Evolutionary conservation across 2,329 filamentous ascomycete species (phyloP), one percentile per base, ranked within the genome.

Genomic region (Tolypocladium album): DNA sequence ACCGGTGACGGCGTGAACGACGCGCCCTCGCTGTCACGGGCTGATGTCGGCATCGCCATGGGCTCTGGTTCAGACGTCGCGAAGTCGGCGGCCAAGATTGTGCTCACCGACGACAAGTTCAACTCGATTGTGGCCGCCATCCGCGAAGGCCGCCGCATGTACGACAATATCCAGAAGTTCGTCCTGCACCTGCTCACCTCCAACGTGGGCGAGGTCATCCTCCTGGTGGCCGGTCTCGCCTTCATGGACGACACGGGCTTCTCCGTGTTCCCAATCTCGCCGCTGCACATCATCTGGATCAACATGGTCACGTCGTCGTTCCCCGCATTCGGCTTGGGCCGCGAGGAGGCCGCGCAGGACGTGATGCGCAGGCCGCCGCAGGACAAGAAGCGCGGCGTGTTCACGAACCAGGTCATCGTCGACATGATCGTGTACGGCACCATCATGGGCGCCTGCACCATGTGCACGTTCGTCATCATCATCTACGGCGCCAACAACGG

Each of bases 241-340:
- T 95, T 96, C 76, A 88, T 91, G 67, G 92, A 96, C 69, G 65
- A 74, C 2, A 76, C 79, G 12, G 81, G 83, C 11, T 81, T 89
- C 62, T 94, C 90, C 0, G 90, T 96, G 12, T 96, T 95, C 72
- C 92, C 91, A 5, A 83, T 96, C 53, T 86, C 89, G 0, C 90
- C 92, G 0, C 85, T 96, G 13, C 87, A 96, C 67, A 93, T 96
- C 63, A 82, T 96, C 61, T 96, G 90, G 91, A 90, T 96, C 72
- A 96, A 96, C 74, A 93, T 96, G 88, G 83, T 94, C 59, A 96
- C 92, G 0, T 93, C 89, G 47, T 89, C 88, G 1, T 85, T 94
- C 72, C 91, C 91, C 1, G 92, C 92, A 61, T 94, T 96, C 77
- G 92, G 91, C 52, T 83, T 96, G 1, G 90, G 91, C 24, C 88